Base-by-base conservation (phyloP, 2,329 filamentous ascomycete genomes). In the Pseudocercospora fuligena region DNA sequence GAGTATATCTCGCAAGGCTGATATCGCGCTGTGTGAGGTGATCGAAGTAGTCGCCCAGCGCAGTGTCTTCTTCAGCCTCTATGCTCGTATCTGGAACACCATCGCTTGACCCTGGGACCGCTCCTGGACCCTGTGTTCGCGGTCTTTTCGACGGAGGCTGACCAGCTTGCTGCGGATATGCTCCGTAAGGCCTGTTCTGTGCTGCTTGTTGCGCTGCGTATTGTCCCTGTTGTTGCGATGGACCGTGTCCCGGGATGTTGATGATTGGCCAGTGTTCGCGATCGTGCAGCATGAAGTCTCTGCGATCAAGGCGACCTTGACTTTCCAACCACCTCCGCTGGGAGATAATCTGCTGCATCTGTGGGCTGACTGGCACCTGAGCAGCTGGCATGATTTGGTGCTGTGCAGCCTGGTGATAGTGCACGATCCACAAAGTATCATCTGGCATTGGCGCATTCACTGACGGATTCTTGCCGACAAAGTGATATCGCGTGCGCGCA, bases 251-350 rank as follows among this genome's bases (percentile, higher is more conserved):
- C n/a, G 91, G 91, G 69, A 92, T 88, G 53, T 88, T 88, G 66
- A 98, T 90, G 25, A 89, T 89, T 3, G 95, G 94, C 94, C 94
- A 98, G 80, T 93, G 96, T 70, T 89, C 86, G 47, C 92, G 89
- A 79, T 98, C 95, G 59, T 92, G 89, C 21, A 98, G 85, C 90
- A 97, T 96, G 77, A 98, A 98, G 74, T 97, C 93, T 76, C 97
- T 97, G 73, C 93, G 90, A 65, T 90, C 87, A 53, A 97, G 89
- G 73, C 94, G 91, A 6, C 93, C 94, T 70, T 92, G 91, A 63
- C 84, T 86, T 80, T 91, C 80, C 83, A 92, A 79, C 73, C 84
- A 85, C 59, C 81, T 80, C n/a, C 88, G 84, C 73, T 88, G 87
- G 65, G 86, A 84, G 77, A 93, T 83, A 16, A 86, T 84, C 57